phyloP scores from a whole-genome alignment of 75 land plant genomes.

The Picea sitchensis region DNA sequence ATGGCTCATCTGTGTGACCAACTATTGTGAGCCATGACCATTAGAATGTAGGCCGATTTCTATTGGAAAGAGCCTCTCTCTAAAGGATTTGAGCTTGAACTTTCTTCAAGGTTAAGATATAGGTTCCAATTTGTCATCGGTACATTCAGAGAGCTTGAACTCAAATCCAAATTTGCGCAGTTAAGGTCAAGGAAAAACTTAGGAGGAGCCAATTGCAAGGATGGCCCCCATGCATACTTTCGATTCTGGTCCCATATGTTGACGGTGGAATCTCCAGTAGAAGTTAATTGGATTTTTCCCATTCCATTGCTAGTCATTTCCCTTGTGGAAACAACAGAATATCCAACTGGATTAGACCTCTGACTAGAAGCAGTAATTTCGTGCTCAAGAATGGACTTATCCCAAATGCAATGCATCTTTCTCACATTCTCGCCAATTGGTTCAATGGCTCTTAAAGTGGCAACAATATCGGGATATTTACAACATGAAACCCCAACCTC shows the following conservation, averaged over 20 bases:
- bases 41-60: no score
- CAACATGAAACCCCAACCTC: slow-evolving; percentile 74
- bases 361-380: no score
- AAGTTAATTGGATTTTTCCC: no score
- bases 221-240: neutral
- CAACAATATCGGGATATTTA: slow-evolving; percentile 37
- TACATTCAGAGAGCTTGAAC: neutral
- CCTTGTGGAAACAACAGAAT: neutral
- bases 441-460: slow-evolving; percentile 55
- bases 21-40: no score
- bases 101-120: neutral
- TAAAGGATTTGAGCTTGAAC: neutral
- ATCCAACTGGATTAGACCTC: no score
- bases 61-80: no score
- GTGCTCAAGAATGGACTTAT: slow-evolving; percentile 1
- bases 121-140: neutral
- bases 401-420: slow-evolving; percentile 69
- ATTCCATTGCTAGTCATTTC: neutral
- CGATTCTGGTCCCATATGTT: neutral
- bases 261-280: no score
- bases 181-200: neutral
- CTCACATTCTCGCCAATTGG: slow-evolving; percentile 54
- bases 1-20: no score
- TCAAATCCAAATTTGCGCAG: neutral
- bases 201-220: slow-evolving; percentile 3